A percentile compares a stretch with the other conserved stretches of the same genome.
Evolutionary conservation across 345 rosid genomes (phyloP).

Genomic region (Boechera stricta): DNA sequence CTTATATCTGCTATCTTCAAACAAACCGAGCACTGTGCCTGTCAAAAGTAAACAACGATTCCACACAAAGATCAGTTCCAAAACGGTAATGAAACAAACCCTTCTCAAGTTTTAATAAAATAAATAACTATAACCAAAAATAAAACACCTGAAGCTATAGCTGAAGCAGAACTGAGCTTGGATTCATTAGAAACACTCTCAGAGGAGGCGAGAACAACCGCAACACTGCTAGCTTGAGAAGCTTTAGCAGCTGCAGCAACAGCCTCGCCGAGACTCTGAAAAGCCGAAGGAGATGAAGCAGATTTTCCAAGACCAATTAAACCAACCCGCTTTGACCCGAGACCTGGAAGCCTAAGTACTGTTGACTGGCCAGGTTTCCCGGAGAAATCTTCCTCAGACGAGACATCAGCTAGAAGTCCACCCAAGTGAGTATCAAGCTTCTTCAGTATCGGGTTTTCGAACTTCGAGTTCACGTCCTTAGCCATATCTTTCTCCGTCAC

Average conservation of each 20-base stretch:
- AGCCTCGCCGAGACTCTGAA: slow-evolving; percentile 77
- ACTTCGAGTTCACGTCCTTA: slow-evolving; percentile 69
- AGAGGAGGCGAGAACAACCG: slow-evolving; percentile 68
- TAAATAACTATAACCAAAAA: not conserved
- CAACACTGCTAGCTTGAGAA: slow-evolving; percentile 75
- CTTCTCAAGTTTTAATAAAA: not conserved
- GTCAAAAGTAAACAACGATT: slow-evolving; percentile 8
- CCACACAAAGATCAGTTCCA: slow-evolving; percentile 17
- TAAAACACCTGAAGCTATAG: slow-evolving; percentile 76
- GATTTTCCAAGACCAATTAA: slow-evolving; percentile 86
- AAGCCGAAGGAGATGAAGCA: slow-evolving; percentile 59
- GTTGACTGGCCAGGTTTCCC: slow-evolving; percentile 85
- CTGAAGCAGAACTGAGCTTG: slow-evolving; percentile 72
- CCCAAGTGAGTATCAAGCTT: slow-evolving; percentile 74
- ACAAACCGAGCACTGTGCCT: slow-evolving; percentile 79
- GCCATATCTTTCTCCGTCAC: slow-evolving; percentile 89
- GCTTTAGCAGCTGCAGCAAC: slow-evolving; percentile 81
- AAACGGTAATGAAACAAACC: not conserved
- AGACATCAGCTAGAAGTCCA: slow-evolving; percentile 82
- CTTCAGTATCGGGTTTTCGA: slow-evolving; percentile 70
- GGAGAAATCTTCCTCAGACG: slow-evolving; percentile 90
- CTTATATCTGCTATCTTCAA: slow-evolving; percentile 82
- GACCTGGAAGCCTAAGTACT: slow-evolving; percentile 79
- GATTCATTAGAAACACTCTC: slow-evolving; percentile 59
- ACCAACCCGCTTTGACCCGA: slow-evolving; percentile 86